These are phyloP conservation scores for Beauveria medogensis DNA, from an alignment of 2,329 filamentous ascomycete genomes.

Conservation along the genomic window DNA sequence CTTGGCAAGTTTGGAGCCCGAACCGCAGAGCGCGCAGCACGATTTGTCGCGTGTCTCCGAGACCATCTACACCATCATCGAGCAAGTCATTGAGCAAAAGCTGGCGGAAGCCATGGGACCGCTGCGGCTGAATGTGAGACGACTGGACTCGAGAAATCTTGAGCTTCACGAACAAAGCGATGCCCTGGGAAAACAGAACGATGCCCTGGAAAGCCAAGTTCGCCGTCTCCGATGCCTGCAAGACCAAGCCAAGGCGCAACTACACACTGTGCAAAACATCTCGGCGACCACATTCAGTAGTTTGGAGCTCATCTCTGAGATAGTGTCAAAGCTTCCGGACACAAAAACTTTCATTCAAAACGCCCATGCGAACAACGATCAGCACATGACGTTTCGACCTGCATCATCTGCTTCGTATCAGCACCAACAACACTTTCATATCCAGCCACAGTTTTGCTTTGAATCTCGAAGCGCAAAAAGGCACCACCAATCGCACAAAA, in stretches of 20 bases:
- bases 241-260: slow-evolving; percentile 1
- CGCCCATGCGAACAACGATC: background rate
- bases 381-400: no score
- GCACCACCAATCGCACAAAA: background rate
- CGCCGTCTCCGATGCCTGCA: background rate
- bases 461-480: background rate
- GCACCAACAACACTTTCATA: background rate
- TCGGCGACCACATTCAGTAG: background rate
- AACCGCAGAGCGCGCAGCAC: background rate
- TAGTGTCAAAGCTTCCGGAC: slow-evolving; percentile 9
- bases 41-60: slow-evolving; percentile 13
- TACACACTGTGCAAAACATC: slow-evolving; percentile 16
- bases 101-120: slow-evolving; percentile 24
- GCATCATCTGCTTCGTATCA: background rate
- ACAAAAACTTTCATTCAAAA: background rate
- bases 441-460: slow-evolving; percentile 6
- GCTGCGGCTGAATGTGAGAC: slow-evolving; percentile 20
- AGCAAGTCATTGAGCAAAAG: slow-evolving; percentile 24
- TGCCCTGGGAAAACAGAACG: slow-evolving; percentile 14
- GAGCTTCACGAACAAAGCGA: slow-evolving; percentile 20
- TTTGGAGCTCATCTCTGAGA: background rate
- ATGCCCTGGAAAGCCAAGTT: slow-evolving; percentile 15
- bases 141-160: slow-evolving; percentile 13
- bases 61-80: slow-evolving; percentile 22
- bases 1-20: background rate